A percentile compares a stretch with the other conserved stretches of the same genome.
phyloP scores from a whole-genome alignment of 2,329 filamentous ascomycete species.

The Exophiala dermatitidis region DNA sequence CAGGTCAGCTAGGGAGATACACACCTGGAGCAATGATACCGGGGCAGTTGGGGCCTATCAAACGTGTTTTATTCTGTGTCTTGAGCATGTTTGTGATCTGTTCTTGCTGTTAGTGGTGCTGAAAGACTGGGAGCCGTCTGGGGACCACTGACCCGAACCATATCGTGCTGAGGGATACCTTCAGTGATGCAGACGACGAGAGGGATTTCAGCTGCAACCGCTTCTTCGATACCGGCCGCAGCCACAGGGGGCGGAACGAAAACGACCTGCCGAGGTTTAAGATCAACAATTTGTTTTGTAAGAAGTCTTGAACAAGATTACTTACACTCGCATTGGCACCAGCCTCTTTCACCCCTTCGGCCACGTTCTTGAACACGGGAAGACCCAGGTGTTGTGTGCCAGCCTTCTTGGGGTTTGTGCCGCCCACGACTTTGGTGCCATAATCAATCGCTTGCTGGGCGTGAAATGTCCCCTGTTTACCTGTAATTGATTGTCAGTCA shows the following conservation, averaged over 20 bases:
- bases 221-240: slow-evolving; percentile 93
- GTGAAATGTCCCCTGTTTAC: slow-evolving; percentile 57
- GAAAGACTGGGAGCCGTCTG: not conserved
- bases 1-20: not conserved
- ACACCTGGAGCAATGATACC: slow-evolving; percentile 65
- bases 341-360: slow-evolving; percentile 80
- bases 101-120: not conserved
- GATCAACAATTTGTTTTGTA: not conserved
- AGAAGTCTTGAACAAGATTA: not conserved
- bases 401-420: slow-evolving; percentile 98
- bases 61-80: slow-evolving; percentile 91
- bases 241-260: slow-evolving; percentile 90
- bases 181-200: slow-evolving; percentile 66
- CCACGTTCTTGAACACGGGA: slow-evolving; percentile 86
- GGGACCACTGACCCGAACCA: slow-evolving; percentile 61
- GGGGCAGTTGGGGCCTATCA: slow-evolving; percentile 96
- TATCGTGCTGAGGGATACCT: slow-evolving; percentile 54
- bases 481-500: slow-evolving; percentile 29
- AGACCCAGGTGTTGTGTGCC: slow-evolving; percentile 80
- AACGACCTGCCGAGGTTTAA: slow-evolving; percentile 42
- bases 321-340: slow-evolving; percentile 77
- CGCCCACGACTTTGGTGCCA: slow-evolving; percentile 95
- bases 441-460: slow-evolving; percentile 97
- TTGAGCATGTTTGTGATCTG: slow-evolving; percentile 78
- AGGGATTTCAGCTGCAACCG: slow-evolving; percentile 83